Evolutionary conservation across 139 green algal species (phyloP), one percentile per base, ranked within the genome.

Genomic region (Zygnema circumcarinatum): DNA sequence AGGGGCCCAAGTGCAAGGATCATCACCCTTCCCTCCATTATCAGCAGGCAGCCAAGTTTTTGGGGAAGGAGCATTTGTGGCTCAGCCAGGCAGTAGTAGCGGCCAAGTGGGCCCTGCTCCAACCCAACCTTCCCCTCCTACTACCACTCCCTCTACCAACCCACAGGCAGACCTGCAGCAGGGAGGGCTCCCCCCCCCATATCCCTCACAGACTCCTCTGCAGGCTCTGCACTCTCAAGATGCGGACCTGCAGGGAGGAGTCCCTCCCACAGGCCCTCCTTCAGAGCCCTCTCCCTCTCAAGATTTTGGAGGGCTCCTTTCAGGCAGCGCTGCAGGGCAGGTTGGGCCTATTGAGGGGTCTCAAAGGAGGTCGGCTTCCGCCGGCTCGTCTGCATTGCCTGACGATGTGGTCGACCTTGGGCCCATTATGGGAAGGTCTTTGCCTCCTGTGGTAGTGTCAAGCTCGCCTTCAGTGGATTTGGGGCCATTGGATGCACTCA

Each of bases 251-350:
- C 7, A 7, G 7, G 47, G 47, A 62, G 47, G 47, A 62, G 47
- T 62, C 16, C 74, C 74, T 31, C 29, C 74, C 2, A 38, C 74
- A 29, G 74, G 2, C 32, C 47, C 76, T 75, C 32, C 16, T 56
- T 40, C 38, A 32, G 36, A n/a, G 16, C 76, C 76, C 16, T 36
- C 76, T 40, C 35, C 76, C 0, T 62, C 38, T 54, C 35, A 84
- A 62, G 76, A 84, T 36, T 84, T 84, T 84, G 76, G 76, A 36
- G 76, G 76, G 38, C 40, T 84, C 33, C 36, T 84, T 54, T 54
- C 76, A 33, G 76, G 76, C 16, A 73, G 16, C 47, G 16, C 7
- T 62, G 16, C 47, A 62, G 47, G 16, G 7, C 47, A 62, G 16
- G 47, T 62, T 62, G 47, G 47, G 7, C 47, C 47, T 25, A 62